phyloP scores from a whole-genome alignment of 257 asterid species.

The Primulina eburnea region DNA sequence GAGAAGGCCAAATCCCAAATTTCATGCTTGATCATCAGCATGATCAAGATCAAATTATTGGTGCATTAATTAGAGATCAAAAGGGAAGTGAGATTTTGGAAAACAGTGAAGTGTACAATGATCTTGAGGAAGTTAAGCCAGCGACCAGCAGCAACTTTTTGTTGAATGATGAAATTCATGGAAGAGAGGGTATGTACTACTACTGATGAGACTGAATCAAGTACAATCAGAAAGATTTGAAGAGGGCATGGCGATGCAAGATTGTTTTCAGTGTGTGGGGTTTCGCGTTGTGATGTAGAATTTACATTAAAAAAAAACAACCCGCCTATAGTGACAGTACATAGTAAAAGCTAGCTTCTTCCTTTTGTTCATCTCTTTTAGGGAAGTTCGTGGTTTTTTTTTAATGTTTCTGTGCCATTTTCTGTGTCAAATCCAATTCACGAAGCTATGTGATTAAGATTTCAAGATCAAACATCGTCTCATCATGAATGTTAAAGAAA shows the following conservation, averaged over 20 bases:
- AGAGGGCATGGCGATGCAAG: conserved; percentile 34
- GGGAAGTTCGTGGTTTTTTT: conserved; percentile 14
- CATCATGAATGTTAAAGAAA: neutral
- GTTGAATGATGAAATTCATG: conserved; percentile 49
- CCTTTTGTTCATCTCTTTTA: conserved; percentile 34
- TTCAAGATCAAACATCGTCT: neutral
- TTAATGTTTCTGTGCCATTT: conserved; percentile 10
- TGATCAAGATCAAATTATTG: conserved; percentile 16
- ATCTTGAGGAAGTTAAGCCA: conserved; percentile 62
- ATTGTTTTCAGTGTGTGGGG: conserved; percentile 38
- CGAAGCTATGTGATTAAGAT: neutral
- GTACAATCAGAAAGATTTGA: conserved; percentile 45
- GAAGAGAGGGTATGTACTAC: conserved; percentile 42
- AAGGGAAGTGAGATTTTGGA: conserved; percentile 27
- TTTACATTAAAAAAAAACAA: conserved; percentile 19
- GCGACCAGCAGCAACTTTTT: conserved; percentile 36
- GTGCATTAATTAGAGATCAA: conserved; percentile 25
- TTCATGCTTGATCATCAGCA: conserved; percentile 41
- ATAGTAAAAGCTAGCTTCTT: conserved; percentile 30
- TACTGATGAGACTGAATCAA: conserved; percentile 36
- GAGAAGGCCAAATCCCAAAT: conserved; percentile 31
- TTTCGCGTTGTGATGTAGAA: conserved; percentile 47
- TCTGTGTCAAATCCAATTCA: neutral
- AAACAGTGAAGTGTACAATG: conserved; percentile 36
- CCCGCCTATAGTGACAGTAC: conserved; percentile 33